These are phyloP conservation scores for Trichoderma cornu-damae DNA, from an alignment of 2,329 filamentous ascomycete genomes.

Conservation along the genomic window DNA sequence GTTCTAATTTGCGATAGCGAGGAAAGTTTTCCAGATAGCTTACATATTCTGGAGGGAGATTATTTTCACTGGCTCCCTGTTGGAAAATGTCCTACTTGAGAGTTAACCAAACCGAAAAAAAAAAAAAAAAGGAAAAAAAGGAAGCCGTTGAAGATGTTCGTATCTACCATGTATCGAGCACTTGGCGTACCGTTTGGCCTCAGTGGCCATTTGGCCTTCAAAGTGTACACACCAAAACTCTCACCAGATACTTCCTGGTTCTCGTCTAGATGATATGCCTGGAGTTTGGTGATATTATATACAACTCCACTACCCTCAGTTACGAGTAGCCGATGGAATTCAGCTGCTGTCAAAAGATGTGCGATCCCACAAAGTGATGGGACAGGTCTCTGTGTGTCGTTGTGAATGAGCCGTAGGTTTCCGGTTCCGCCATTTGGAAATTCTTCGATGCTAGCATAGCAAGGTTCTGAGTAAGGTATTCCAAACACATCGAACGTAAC, in stretches of 20 bases:
- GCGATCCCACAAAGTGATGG: constrained; percentile 13
- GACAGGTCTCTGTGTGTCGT: neutral
- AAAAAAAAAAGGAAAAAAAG: neutral
- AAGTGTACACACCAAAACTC: neutral
- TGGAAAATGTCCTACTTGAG: neutral
- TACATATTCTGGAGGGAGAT: constrained; percentile 3
- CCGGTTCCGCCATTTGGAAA: neutral
- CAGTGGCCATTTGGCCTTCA: constrained; percentile 16
- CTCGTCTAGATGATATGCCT: neutral
- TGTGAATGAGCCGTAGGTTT: neutral
- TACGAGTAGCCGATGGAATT: constrained; percentile 10
- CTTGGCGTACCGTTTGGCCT: constrained; percentile 15
- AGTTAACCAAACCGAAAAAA: neutral
- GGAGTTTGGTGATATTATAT: constrained; percentile 10
- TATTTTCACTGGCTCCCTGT: neutral
- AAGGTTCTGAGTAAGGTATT: constrained; percentile 16
- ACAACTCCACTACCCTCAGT: constrained; percentile 16
- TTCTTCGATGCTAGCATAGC: constrained; percentile 14
- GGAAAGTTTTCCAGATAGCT: constrained; percentile 10
- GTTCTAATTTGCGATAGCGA: constrained; percentile 1
- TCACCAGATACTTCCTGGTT: neutral
- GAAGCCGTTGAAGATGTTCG: neutral
- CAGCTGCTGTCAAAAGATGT: constrained; percentile 6
- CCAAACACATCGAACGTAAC: constrained; percentile 18
- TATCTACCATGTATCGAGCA: constrained; percentile 14